Conservation (phyloP, 805 yeast species). For the Starmerella kuoi region DNA sequence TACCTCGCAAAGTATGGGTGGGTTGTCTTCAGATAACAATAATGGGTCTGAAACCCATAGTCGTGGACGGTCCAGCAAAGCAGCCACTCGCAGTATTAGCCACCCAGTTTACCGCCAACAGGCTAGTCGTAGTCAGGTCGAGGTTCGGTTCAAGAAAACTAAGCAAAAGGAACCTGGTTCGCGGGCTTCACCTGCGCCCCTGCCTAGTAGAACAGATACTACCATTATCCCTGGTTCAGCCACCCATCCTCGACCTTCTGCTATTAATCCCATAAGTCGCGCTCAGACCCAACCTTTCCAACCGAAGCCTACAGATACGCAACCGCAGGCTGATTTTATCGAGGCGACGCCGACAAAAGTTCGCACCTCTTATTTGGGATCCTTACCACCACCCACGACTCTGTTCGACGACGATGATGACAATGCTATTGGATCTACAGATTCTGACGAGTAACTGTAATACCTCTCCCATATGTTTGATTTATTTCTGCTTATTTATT, state of each 20-base stretch:
- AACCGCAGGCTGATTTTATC: neutral
- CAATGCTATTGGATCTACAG: constrained; percentile 20
- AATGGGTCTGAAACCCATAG: neutral
- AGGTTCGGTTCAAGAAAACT: constrained; percentile 11
- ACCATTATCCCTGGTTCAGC: neutral
- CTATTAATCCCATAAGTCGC: neutral
- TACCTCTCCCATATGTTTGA: too few species aligned
- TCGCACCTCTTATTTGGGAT: constrained; percentile 5
- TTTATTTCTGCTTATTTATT: too few species aligned
- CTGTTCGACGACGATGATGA: constrained; percentile 4
- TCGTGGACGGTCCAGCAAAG: neutral
- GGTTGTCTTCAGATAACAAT: neutral
- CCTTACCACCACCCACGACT: constrained; percentile 1
- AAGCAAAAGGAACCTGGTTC: neutral
- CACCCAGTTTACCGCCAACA: constrained; percentile 16
- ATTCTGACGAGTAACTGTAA: constrained; percentile 15
- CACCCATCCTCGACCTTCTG: too few species aligned
- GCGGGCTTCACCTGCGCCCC: neutral
- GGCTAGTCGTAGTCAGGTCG: constrained; percentile 13
- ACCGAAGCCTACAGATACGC: neutral
- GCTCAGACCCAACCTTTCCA: neutral
- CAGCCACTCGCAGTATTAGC: constrained; percentile 13
- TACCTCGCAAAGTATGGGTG: neutral
- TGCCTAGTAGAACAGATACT: neutral
- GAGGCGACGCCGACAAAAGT: constrained; percentile 12